Evolutionary conservation across 306 rosid genomes (phyloP).

Genomic region (apple (Malus domestica)): ASM211411v1 NC_041793.1:16791001-16791500

Average conservation of each 20-base stretch:
- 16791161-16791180: constrained; percentile 82
- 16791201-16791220: constrained; percentile 29
- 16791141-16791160: constrained; percentile 96
- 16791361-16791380: constrained; percentile 76
- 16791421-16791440: not conserved
- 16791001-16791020: constrained; percentile 90
- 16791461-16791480: not conserved
- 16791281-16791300: constrained; percentile 12
- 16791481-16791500: not conserved
- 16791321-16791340: constrained; percentile 90
- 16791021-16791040: constrained; percentile 92
- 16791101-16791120: constrained; percentile 80
- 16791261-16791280: constrained; percentile 1
- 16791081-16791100: constrained; percentile 87
- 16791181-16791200: constrained; percentile 95
- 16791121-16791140: constrained; percentile 91
- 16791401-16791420: not conserved
- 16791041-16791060: constrained; percentile 77
- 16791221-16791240: constrained; percentile 11
- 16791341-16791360: constrained; percentile 89
- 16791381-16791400: constrained; percentile 41
- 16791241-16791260: constrained; percentile 1
- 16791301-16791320: constrained; percentile 47
- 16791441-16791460: constrained; percentile 1
- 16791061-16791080: constrained; percentile 87